Evolutionary conservation across 345 rosid genomes (phyloP).

Genomic region (Pelargonium nanum): DNA sequence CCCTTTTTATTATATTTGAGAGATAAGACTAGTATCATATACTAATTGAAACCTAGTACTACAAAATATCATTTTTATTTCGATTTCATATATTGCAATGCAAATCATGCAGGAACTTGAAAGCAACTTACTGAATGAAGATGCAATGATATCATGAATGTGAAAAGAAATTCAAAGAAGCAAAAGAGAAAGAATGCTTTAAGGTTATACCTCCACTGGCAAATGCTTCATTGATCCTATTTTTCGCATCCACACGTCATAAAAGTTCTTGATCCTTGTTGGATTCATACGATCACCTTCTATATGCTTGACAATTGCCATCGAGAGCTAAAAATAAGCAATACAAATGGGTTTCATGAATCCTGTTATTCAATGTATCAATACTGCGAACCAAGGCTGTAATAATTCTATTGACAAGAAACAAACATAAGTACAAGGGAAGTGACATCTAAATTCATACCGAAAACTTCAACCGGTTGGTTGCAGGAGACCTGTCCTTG

Average conservation of each 20-base stretch:
- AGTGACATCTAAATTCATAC: slow-evolving; percentile 17
- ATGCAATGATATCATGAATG: too few relatives aligned
- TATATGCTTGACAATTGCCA: slow-evolving; percentile 46
- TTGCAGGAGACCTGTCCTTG: slow-evolving; percentile 25
- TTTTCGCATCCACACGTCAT: slow-evolving; percentile 64
- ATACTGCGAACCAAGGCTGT: too few relatives aligned
- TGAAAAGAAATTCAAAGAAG: neutral
- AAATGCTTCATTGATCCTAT: slow-evolving; percentile 25
- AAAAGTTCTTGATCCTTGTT: slow-evolving; percentile 30
- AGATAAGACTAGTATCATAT: too few relatives aligned
- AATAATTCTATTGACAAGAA: neutral
- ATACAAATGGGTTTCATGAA: neutral
- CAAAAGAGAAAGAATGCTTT: neutral
- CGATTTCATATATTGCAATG: too few relatives aligned
- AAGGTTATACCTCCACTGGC: slow-evolving; percentile 32
- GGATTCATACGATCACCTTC: slow-evolving; percentile 17
- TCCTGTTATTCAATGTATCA: neutral
- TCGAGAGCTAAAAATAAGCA: slow-evolving; percentile 35
- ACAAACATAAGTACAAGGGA: neutral
- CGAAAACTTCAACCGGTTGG: slow-evolving; percentile 58
- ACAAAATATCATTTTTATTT: too few relatives aligned
- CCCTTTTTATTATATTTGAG: too few relatives aligned
- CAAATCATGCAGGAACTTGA: too few relatives aligned
- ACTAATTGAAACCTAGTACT: too few relatives aligned
- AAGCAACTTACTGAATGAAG: too few relatives aligned